Base-by-base conservation (phyloP, 495 filamentous ascomycete genomes). In the Stereocaulon alpinum region DNA sequence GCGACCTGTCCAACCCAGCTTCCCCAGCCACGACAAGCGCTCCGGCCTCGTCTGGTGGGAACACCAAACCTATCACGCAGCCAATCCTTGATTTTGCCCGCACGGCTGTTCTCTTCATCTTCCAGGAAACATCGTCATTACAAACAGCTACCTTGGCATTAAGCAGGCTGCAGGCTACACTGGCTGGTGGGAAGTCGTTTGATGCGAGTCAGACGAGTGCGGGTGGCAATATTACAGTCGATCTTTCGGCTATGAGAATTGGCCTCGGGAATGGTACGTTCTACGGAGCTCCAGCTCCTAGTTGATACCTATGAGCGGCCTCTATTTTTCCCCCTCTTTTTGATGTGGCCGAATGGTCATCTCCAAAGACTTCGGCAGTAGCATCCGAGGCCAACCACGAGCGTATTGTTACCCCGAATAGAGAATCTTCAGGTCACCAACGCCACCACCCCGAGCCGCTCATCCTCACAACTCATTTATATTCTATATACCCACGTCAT, bases 61-160 rank as follows among this genome's bases (percentile, higher is more conserved):
- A 52, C 17, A 40, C 45, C 27, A 57, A 58, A 32, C 41, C 62
- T 7, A 48, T 64, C 7, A 69, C 66, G 6, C 61, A 63, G 4
- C 56, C 63, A 18, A 67, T 75, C 10, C 70, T 78, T 40, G 71
- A 78, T 30, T 81, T 81, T 61, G 75, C 77, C 1, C 70, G 71
- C 51, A 67, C 74, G 27, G 73, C 75, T 10, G 73, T 81, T 12
- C 67, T 81, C 20, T 79, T 77, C 61, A 75, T 81, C 58, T 67
- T 80, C 41, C 69, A 79, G 64, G 70, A 77, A 55, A 78, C 76
- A 0, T 73, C 72, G 2, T 68, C 68, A 0, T 60, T 81, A 0
- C 63, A 68, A 3, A 69, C 71, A 11, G 71, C 70, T 18, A 64
- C 65, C 48, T 60, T 62, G 55, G 71, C 67, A 41, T 72, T 71